A percentile compares a stretch with the other conserved stretches of the same genome.
Evolutionary conservation across 306 rosid species (phyloP).

Genomic region (Malus sieversii): DNA sequence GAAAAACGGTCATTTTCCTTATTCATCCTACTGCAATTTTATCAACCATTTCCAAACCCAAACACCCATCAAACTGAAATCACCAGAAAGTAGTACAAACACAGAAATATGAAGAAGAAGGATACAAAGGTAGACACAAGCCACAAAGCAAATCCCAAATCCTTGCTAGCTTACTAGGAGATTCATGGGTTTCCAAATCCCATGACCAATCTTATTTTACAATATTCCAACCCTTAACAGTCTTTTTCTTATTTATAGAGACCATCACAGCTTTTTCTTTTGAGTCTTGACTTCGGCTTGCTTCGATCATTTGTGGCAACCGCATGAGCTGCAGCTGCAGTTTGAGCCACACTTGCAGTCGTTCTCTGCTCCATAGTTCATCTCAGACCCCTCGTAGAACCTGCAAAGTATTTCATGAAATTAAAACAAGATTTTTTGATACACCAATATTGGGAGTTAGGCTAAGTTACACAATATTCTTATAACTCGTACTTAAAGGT

Average conservation of each 20-base stretch:
- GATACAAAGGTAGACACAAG: neutral
- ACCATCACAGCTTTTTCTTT: neutral
- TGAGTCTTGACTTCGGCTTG: neutral
- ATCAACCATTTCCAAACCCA: neutral
- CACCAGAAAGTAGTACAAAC: neutral
- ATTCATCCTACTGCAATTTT: too few species aligned
- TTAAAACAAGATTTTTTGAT: too few species aligned
- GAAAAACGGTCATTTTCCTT: too few species aligned
- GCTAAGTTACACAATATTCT: too few species aligned
- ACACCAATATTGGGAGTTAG: too few species aligned
- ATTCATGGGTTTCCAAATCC: neutral
- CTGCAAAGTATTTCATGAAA: neutral
- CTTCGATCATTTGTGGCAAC: conserved; percentile 9
- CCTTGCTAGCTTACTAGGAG: neutral
- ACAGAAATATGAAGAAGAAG: neutral
- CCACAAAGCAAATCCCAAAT: neutral
- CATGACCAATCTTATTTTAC: neutral
- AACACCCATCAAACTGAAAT: too few species aligned
- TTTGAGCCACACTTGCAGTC: conserved; percentile 20
- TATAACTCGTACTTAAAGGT: too few species aligned
- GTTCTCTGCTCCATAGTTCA: conserved; percentile 20
- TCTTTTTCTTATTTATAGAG: neutral
- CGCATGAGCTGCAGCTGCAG: conserved; percentile 22
- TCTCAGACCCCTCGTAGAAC: conserved; percentile 8
- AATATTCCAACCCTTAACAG: neutral